These are phyloP conservation scores for Selenicereus undatus DNA, from an alignment of 148 eudicot genomes.

Conservation along the genomic window DNA sequence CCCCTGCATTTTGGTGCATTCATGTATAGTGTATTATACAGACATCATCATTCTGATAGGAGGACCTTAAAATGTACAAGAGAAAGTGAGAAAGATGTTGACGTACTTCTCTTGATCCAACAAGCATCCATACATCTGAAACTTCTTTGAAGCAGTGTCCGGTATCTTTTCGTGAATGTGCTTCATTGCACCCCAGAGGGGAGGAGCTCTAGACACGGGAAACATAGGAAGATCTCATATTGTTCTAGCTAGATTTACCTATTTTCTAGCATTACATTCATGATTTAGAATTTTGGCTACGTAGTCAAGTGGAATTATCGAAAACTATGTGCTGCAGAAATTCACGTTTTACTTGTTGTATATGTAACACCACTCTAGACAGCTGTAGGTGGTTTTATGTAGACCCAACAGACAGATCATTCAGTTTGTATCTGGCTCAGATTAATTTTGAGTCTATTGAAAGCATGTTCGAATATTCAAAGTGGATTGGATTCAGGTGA, in stretches of 20 bases:
- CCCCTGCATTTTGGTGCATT: conserved; percentile 40
- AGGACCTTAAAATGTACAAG: background rate
- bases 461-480: background rate
- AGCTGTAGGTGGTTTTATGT: background rate
- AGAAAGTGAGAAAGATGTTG: background rate
- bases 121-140: conserved; percentile 68
- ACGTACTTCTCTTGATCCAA: conserved; percentile 82
- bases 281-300: background rate
- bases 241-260: background rate
- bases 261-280: background rate
- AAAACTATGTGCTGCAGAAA: background rate
- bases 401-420: background rate
- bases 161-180: conserved; percentile 70
- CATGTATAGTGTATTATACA: background rate
- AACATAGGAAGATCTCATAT: background rate
- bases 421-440: background rate
- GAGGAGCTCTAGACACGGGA: conserved; percentile 55
- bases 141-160: conserved; percentile 68
- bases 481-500: background rate
- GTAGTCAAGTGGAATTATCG: background rate
- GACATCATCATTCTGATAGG: background rate
- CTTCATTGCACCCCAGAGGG: conserved; percentile 84
- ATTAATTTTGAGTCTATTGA: background rate
- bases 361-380: background rate
- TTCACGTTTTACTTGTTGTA: background rate